Evolutionary conservation across 441 rosid species (phyloP), one percentile per base, ranked within the genome.

Genomic region (Rhodomyrtus psidioides): DNA sequence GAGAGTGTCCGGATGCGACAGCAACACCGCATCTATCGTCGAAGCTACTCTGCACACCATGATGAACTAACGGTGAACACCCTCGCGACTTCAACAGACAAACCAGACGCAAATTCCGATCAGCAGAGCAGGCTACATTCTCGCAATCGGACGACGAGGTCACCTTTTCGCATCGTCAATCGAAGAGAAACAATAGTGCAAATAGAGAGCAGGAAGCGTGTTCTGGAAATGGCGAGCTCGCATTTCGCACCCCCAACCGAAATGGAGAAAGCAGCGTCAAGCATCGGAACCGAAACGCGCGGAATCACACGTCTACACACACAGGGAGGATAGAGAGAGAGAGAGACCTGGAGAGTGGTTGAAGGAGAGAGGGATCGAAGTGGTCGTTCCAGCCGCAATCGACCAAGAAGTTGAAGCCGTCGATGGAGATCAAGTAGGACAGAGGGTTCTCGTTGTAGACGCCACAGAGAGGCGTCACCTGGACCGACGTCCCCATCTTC

Each of bases 371-470:
- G 27, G 95, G 88, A 62, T 96, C 98, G 85, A 97, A 97, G 83
- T 92, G 95, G 89, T 97, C 99, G 90, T 97, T 96, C 99, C 99
- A 97, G 65, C 99, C 99, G 85, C 99, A 97, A 86, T 97, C 99
- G 87, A 96, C 81, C 55, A 97, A 90, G 94, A 97, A 94, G 90
- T 93, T 94, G 92, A 97, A 97, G 88, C 94, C 93, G 85, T 97
- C 99, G 30, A 97, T 88, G 88, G 98, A 94, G 89, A 96, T 94
- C n/a, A 96, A 86, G 93, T 97, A 97, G 2, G 98, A 94, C 53
- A 96, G 90, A 42, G 99, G 98, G 83, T 94, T 96, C 93, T 96
- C 99, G 86, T 94, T 97, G 95, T 93, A 97, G 30, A 93, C 98
- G 57, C 99, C 99, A 59, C 97, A 91, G 3, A 97, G 88, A 0